phyloP scores from a whole-genome alignment of 78 protist species.

The Capsaspora owczarzaki region DNA sequence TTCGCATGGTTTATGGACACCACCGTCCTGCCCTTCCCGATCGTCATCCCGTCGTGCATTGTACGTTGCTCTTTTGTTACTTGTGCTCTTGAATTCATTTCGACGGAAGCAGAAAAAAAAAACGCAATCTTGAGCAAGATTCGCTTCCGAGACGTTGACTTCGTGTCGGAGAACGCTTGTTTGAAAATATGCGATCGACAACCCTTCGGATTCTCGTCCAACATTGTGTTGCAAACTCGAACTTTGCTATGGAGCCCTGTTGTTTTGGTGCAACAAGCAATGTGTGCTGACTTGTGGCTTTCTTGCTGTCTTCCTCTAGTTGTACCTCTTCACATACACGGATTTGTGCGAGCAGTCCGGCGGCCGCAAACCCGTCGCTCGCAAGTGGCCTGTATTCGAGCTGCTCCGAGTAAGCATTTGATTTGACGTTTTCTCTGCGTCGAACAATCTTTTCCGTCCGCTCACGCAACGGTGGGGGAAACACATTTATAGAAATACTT shows the following conservation, averaged over 20 bases:
- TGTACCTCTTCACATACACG: neutral
- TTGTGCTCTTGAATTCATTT: no score
- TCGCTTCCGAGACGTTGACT: neutral
- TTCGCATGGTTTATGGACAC: neutral
- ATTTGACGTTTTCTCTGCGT: neutral
- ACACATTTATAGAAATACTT: no score
- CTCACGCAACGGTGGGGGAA: no score
- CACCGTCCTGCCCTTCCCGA: neutral
- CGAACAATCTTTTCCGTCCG: no score
- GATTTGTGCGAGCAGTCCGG: conserved; percentile 10
- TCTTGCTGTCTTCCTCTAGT: neutral
- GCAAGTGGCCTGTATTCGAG: neutral
- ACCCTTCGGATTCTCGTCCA: neutral
- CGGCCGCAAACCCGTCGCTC: neutral
- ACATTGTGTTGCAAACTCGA: neutral
- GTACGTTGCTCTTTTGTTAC: no score
- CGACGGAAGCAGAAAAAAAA: no score
- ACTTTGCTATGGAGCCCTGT: neutral
- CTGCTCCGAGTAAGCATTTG: neutral
- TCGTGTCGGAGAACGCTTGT: neutral
- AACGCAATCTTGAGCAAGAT: neutral
- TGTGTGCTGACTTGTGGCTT: neutral
- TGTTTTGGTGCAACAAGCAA: neutral
- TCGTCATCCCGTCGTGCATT: neutral
- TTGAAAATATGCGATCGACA: neutral